Percentiles rank a stretch among this genome's conserved stretches.
phyloP scores from a whole-genome alignment of 495 filamentous ascomycete genomes.

The Penicillium coffeae region DNA sequence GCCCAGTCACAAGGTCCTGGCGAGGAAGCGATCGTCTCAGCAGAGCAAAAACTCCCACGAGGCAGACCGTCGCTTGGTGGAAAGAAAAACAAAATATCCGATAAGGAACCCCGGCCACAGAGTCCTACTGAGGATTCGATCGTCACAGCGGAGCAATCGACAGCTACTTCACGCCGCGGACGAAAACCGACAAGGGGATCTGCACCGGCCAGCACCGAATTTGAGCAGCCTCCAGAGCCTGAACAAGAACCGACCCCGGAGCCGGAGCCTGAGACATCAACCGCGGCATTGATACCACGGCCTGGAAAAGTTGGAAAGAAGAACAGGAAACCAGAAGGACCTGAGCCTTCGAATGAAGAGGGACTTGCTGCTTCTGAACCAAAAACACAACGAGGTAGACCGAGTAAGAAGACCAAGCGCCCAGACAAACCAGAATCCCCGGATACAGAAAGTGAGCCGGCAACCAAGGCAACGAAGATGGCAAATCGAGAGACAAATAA shows the following conservation, averaged over 20 bases:
- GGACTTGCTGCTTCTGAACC: background rate
- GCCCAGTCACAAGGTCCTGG: slow-evolving; percentile 1
- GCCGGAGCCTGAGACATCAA: slow-evolving; percentile 1
- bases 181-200: too few relatives aligned
- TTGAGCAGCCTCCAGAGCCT: background rate
- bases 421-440: slow-evolving; percentile 8
- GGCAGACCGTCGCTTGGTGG: background rate
- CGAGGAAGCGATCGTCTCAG: too few relatives aligned
- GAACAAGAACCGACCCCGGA: slow-evolving; percentile 7
- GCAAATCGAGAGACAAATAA: slow-evolving; percentile 6
- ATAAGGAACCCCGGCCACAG: background rate
- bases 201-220: too few relatives aligned
- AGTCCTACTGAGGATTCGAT: too few relatives aligned
- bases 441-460: slow-evolving; percentile 21
- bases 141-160: too few relatives aligned
- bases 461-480: slow-evolving; percentile 15
- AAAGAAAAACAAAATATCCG: background rate
- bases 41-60: background rate
- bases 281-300: slow-evolving; percentile 10
- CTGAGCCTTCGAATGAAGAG: background rate
- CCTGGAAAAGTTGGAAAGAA: slow-evolving; percentile 19
- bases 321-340: slow-evolving; percentile 11
- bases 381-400: slow-evolving; percentile 8
- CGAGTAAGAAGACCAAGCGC: slow-evolving; percentile 12
- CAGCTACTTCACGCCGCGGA: too few relatives aligned